Evolutionary conservation across 2,329 filamentous ascomycete species (phyloP).

Genomic region (Ilyonectria robusta): DNA sequence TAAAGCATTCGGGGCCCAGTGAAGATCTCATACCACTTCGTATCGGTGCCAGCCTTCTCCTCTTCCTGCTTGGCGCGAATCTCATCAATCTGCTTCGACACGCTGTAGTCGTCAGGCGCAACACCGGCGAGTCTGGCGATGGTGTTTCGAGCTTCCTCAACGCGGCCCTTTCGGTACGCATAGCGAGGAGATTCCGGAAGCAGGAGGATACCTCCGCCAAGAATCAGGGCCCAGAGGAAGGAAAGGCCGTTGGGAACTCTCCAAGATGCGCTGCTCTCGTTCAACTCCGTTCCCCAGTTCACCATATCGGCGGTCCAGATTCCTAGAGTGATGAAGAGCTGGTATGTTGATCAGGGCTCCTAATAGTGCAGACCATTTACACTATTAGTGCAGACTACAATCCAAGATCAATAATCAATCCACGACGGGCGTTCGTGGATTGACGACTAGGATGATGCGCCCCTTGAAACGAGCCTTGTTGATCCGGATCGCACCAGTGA

Average conservation of each 20-base stretch:
- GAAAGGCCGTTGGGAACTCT: conserved; percentile 72
- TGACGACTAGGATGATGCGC: too few relatives aligned
- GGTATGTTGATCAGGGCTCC: too few relatives aligned
- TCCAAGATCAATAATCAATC: too few relatives aligned
- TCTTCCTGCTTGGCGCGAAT: conserved; percentile 67
- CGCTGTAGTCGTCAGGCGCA: conserved; percentile 54
- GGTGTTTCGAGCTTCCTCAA: conserved; percentile 63
- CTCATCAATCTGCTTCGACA: conserved; percentile 65
- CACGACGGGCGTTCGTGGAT: too few relatives aligned
- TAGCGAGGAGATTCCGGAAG: conserved; percentile 70
- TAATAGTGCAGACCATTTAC: too few relatives aligned
- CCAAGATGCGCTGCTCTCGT: conserved; percentile 68
- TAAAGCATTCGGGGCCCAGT: conserved; percentile 77
- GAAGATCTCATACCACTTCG: conserved; percentile 72
- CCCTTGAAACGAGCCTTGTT: too few relatives aligned
- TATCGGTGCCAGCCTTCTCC: conserved; percentile 59
- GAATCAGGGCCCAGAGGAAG: conserved; percentile 68
- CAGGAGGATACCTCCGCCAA: conserved; percentile 65
- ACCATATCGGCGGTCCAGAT: conserved; percentile 72
- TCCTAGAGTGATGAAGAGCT: conserved; percentile 78
- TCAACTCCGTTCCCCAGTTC: conserved; percentile 72
- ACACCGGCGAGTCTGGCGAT: conserved; percentile 64
- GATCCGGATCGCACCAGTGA: too few relatives aligned
- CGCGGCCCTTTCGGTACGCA: conserved; percentile 62
- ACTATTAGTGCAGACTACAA: too few relatives aligned